Conservation (phyloP, 1,284 basidiomycete species). For the Gomphus bonarii region DNA sequence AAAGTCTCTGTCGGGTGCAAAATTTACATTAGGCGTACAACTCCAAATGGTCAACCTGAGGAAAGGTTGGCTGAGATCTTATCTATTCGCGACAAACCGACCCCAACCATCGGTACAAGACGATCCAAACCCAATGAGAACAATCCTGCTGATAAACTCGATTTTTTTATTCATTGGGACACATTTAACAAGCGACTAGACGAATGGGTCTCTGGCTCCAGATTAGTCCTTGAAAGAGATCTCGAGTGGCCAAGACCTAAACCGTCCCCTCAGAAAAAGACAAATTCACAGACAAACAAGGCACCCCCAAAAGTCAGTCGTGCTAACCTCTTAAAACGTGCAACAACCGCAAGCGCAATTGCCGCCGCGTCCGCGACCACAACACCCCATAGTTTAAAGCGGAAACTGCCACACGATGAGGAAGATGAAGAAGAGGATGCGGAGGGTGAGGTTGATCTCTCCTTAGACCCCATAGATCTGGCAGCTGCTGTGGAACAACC, state of each 20-base stretch:
- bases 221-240: conserved; percentile 77
- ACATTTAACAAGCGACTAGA: conserved; percentile 98
- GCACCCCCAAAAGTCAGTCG: conserved; percentile 30
- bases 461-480: conserved; percentile 29
- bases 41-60: conserved; percentile 63
- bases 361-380: conserved; percentile 28
- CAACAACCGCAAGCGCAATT: conserved; percentile 60
- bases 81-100: conserved; percentile 79
- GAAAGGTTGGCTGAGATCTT: conserved; percentile 90
- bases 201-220: conserved; percentile 92
- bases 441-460: conserved; percentile 21
- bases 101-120: conserved; percentile 45
- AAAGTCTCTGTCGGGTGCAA: conserved; percentile 87
- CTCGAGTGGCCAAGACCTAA: conserved; percentile 97
- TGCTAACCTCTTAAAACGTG: conserved; percentile 55
- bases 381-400: conserved; percentile 42
- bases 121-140: conserved; percentile 35
- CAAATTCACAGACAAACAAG: conserved; percentile 34
- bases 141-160: conserved; percentile 68
- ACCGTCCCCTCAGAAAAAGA: conserved; percentile 45
- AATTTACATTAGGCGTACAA: conserved; percentile 78
- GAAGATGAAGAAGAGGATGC: conserved; percentile 46
- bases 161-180: conserved; percentile 97
- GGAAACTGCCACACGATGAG: conserved; percentile 50
- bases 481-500: conserved; percentile 28